Evolutionary conservation across 2,329 filamentous ascomycete species (phyloP).

Genomic region (Neophaeococcomyces mojaviensis): DNA sequence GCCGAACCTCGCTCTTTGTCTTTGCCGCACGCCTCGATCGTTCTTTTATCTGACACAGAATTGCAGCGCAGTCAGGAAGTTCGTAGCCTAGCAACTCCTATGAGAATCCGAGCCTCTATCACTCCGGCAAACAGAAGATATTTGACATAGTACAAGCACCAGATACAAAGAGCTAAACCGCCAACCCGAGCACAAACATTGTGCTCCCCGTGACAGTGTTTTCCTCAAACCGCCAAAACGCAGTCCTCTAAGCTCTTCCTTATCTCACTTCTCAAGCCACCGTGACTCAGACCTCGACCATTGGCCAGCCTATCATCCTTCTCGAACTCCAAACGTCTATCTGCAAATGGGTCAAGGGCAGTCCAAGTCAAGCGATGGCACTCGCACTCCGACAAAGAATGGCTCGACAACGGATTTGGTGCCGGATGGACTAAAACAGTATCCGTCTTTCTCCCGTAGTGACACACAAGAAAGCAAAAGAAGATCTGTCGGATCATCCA

Average conservation of each 20-base stretch:
- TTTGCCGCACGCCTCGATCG: too few relatives aligned
- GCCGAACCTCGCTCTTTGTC: too few relatives aligned
- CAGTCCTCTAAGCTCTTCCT: constrained; percentile 28
- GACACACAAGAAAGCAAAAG: constrained; percentile 82
- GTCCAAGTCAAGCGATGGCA: constrained; percentile 47
- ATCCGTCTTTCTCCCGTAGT: constrained; percentile 83
- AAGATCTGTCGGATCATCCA: constrained; percentile 70
- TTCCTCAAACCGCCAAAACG: constrained; percentile 23
- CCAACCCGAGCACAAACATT: constrained; percentile 1
- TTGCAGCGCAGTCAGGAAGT: too few relatives aligned
- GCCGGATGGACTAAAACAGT: constrained; percentile 64
- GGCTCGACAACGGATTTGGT: constrained; percentile 29
- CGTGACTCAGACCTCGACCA: constrained; percentile 21
- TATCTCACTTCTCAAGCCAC: constrained; percentile 29
- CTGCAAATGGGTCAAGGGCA: constrained; percentile 45
- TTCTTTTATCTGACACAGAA: too few relatives aligned
- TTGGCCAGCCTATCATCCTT: background rate
- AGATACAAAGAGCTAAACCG: too few relatives aligned
- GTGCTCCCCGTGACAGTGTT: constrained; percentile 7
- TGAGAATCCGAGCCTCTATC: too few relatives aligned
- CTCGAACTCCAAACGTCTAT: constrained; percentile 9
- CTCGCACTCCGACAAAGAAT: constrained; percentile 38
- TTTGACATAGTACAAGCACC: too few relatives aligned
- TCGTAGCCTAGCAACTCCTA: too few relatives aligned
- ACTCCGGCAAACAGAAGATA: too few relatives aligned